These are phyloP conservation scores for Tetrapisispora iriomotensis DNA, from an alignment of 805 yeast genomes.

Conservation along the genomic window DNA sequence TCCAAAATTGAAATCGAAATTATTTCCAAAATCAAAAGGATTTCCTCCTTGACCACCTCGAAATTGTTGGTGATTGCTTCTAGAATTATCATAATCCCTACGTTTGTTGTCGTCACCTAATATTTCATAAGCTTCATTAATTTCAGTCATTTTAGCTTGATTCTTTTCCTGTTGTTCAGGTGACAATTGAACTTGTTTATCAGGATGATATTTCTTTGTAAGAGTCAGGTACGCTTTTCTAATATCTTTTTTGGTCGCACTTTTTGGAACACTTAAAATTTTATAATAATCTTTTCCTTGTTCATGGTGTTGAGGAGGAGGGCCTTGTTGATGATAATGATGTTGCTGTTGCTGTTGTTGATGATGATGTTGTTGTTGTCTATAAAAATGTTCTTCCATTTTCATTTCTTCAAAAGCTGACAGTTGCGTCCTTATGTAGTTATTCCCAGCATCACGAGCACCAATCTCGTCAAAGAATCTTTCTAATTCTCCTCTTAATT, in stretches of 20 bases:
- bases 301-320: conserved; percentile 12
- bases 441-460: conserved; percentile 11
- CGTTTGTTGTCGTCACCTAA: conserved; percentile 57
- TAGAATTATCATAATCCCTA: conserved; percentile 52
- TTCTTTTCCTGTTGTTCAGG: conserved; percentile 58
- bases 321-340: conserved; percentile 18
- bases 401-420: conserved; percentile 28
- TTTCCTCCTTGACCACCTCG: conserved; percentile 4
- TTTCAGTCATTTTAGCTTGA: conserved; percentile 80
- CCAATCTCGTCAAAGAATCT: conserved; percentile 18
- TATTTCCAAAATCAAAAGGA: conserved; percentile 9
- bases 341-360: conserved; percentile 33
- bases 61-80: conserved; percentile 6
- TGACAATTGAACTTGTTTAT: conserved; percentile 58
- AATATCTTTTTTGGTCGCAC: conserved; percentile 63
- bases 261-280: conserved; percentile 53
- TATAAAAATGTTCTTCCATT: conserved; percentile 28
- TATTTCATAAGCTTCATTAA: conserved; percentile 87
- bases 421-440: conserved; percentile 23
- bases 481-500: conserved; percentile 10
- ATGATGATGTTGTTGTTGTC: conserved; percentile 29
- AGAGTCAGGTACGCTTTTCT: conserved; percentile 72
- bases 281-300: conserved; percentile 63
- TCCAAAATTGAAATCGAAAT: conserved; percentile 5
- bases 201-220: conserved; percentile 84